These are phyloP conservation scores for Penicillium sp. DNA, from an alignment of 2,329 filamentous ascomycete genomes.

Conservation along the genomic window DNA sequence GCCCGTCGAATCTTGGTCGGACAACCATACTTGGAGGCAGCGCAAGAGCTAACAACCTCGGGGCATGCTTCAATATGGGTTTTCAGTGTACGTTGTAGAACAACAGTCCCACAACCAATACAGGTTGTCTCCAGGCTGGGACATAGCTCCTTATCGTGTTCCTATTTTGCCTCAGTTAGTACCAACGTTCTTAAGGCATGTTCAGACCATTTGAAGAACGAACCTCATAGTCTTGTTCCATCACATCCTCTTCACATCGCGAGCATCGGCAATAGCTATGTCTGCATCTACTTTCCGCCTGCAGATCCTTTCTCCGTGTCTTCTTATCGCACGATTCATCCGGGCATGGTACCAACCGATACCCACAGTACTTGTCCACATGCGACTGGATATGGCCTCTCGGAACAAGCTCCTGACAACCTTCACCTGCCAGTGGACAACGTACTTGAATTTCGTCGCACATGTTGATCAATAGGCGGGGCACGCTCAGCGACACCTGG, in stretches of 20 bases:
- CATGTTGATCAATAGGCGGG: conserved; percentile 60
- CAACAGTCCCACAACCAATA: conserved; percentile 36
- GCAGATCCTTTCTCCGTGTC: conserved; percentile 57
- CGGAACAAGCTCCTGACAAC: conserved; percentile 55
- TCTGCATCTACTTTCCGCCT: conserved; percentile 50
- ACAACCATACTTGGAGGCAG: conserved; percentile 47
- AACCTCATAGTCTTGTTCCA: conserved; percentile 56
- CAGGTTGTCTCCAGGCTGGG: conserved; percentile 38
- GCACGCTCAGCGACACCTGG: conserved; percentile 45
- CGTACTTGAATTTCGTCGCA: conserved; percentile 61
- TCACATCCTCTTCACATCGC: conserved; percentile 53
- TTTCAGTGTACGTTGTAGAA: conserved; percentile 33
- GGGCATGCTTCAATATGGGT: conserved; percentile 40
- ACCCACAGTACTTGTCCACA: conserved; percentile 61
- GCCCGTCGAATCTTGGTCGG: conserved; percentile 36
- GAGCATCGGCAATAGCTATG: conserved; percentile 55
- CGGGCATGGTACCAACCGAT: conserved; percentile 55
- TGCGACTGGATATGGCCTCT: conserved; percentile 60
- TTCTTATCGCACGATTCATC: conserved; percentile 50
- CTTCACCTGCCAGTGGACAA: conserved; percentile 57
- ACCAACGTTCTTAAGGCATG: background rate
- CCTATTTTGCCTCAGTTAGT: conserved; percentile 21
- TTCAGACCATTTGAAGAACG: conserved; percentile 8
- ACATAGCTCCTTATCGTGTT: conserved; percentile 40
- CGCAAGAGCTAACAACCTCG: conserved; percentile 37